phyloP scores from a whole-genome alignment of 2,329 filamentous ascomycete species.

The Colletotrichum euphorbiae region DNA sequence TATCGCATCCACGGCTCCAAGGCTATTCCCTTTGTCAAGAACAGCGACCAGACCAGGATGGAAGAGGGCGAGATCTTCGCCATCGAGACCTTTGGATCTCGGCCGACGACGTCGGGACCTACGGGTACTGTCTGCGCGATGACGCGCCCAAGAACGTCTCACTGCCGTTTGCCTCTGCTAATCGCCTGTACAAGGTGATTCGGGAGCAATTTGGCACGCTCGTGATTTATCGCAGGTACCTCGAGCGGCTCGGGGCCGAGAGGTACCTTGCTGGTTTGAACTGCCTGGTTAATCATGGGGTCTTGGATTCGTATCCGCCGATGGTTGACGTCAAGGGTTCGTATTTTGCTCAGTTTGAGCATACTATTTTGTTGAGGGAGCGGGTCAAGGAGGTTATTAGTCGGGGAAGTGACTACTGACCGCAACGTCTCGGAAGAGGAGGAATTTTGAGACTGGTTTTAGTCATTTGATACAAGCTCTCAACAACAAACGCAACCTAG shows the following conservation, averaged over 20 bases:
- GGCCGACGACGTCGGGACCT: slow-evolving; percentile 78
- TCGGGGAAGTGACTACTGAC: slow-evolving; percentile 64
- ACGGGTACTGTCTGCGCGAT: slow-evolving; percentile 61
- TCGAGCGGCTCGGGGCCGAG: slow-evolving; percentile 71
- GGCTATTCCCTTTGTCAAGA: slow-evolving; percentile 94
- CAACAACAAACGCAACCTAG: not conserved
- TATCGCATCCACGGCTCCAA: slow-evolving; percentile 94
- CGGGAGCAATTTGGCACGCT: slow-evolving; percentile 72
- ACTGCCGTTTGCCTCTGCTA: slow-evolving; percentile 64
- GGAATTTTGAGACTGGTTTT: too few species aligned
- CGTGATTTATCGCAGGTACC: slow-evolving; percentile 71
- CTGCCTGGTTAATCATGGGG: slow-evolving; percentile 65
- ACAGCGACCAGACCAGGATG: slow-evolving; percentile 91
- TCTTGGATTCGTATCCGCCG: slow-evolving; percentile 68
- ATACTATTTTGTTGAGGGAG: slow-evolving; percentile 60
- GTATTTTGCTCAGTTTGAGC: slow-evolving; percentile 74
- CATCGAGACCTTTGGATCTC: slow-evolving; percentile 96
- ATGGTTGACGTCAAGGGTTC: slow-evolving; percentile 69
- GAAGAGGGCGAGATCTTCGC: slow-evolving; percentile 96
- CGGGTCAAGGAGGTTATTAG: slow-evolving; percentile 63
- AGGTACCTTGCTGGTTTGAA: slow-evolving; percentile 72
- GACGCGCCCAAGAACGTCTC: slow-evolving; percentile 50
- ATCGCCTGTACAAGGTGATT: slow-evolving; percentile 67
- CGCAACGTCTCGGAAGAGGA: not conserved
- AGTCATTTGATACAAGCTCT: not conserved